phyloP scores from a whole-genome alignment of 2,329 filamentous ascomycete species.

The Shiraia sp. region DNA sequence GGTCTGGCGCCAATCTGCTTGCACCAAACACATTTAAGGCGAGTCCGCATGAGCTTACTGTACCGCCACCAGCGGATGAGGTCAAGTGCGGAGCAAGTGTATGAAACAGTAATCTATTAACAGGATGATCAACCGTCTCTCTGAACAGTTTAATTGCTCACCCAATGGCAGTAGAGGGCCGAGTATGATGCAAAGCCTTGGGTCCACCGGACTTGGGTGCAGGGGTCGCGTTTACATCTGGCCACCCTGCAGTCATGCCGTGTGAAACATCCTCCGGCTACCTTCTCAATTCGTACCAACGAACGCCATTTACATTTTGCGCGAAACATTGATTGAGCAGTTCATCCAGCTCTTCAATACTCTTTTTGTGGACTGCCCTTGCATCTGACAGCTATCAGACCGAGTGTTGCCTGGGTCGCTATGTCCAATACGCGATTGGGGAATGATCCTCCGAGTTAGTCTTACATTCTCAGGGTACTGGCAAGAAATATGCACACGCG shows the following conservation, averaged over 20 bases:
- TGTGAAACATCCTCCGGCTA: slow-evolving; percentile 6
- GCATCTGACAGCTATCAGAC: slow-evolving; percentile 21
- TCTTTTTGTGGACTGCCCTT: slow-evolving; percentile 19
- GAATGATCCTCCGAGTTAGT: neutral
- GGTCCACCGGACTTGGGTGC: too few relatives aligned
- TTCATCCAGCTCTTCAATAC: neutral
- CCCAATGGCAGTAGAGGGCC: too few relatives aligned
- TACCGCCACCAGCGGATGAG: neutral
- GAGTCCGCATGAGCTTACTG: neutral
- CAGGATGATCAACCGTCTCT: too few relatives aligned
- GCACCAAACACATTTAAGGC: slow-evolving; percentile 1
- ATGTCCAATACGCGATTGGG: neutral
- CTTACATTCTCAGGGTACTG: slow-evolving; percentile 20
- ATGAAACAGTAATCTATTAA: too few relatives aligned
- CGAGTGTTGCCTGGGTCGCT: slow-evolving; percentile 6
- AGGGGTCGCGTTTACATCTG: too few relatives aligned
- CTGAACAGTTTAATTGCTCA: too few relatives aligned
- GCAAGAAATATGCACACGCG: slow-evolving; percentile 19
- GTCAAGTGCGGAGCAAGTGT: too few relatives aligned
- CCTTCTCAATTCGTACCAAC: neutral
- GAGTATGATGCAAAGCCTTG: too few relatives aligned
- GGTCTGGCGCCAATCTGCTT: neutral
- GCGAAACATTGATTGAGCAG: slow-evolving; percentile 7
- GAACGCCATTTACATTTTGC: slow-evolving; percentile 2
- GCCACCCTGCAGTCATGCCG: neutral